Base-by-base conservation (phyloP, 1,139 yeast genomes). In the Candida dubliniensis region DNA sequence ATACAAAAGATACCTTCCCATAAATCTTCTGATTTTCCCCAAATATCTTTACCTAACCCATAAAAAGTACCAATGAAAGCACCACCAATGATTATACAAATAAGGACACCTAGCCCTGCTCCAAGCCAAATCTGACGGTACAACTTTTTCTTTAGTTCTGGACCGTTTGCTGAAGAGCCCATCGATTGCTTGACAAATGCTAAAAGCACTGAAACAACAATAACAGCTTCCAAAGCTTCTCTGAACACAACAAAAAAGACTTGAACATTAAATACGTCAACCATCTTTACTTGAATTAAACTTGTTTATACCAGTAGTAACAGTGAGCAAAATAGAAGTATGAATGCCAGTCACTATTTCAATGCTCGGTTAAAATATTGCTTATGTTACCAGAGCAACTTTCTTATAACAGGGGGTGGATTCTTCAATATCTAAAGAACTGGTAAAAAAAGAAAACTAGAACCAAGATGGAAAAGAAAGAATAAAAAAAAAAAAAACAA, bases 1-100 rank as follows among this genome's bases (percentile, higher is more conserved):
- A 90, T 69, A 61, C 90, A 84, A 59, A 91, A 82, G 31, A 85
- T 76, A 61, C 96, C 97, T 71, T 91, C 98, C 88, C 96, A 91
- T 48, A 90, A 76, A 61, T 91, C 96, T 64, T 91, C 98, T 41
- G 96, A 82, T 36, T 71, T 63, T 13, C 89, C 68, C 97, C 97
- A 91, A 51, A 90, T 69, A 72, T 91, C 95, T 31, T 81, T 79
- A 44, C 88, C 89, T 36, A 89, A 74, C 33, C 84, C 67, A 59
- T 91, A 90, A 64, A 87, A 91, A 12, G 87, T 82, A 54, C 89
- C 90, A 58, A 91, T 88, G 66, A 91, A 89, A 11, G 85, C 85
- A 61, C 87, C 82, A 52, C 98, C 98, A 49, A 91, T 72, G 45
- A 82, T 63, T 48, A 90, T 67, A 74, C 97, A 90, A 32, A 87